These are phyloP conservation scores for Lasiodiplodia sp. DNA, from an alignment of 2,329 filamentous ascomycete genomes.

Conservation along the genomic window DNA sequence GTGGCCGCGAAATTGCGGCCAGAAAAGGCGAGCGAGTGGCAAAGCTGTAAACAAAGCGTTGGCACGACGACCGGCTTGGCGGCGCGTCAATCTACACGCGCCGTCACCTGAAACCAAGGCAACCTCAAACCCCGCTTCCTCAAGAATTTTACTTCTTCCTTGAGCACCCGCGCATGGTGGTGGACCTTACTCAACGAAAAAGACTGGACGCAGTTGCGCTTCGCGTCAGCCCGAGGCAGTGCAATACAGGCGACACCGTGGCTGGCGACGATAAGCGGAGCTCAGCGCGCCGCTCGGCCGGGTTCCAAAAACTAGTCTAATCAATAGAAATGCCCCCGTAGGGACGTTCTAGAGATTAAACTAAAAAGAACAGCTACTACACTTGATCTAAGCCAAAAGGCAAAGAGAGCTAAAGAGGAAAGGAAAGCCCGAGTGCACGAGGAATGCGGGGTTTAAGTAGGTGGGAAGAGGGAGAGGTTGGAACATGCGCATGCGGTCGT, in stretches of 20 bases:
- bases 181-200: neutral
- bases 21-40: neutral
- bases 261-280: neutral
- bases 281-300: neutral
- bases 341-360: neutral
- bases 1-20: neutral
- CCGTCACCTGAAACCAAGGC: no score
- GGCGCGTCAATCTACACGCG: neutral
- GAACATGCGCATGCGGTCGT: neutral
- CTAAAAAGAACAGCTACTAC: neutral
- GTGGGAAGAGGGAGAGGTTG: neutral
- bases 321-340: neutral
- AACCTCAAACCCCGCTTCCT: no score
- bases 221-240: neutral
- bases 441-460: neutral
- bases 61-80: slow-evolving; percentile 13
- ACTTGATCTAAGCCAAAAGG: slow-evolving; percentile 9
- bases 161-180: neutral
- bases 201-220: no score
- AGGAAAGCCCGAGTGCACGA: neutral
- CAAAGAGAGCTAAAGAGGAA: slow-evolving; percentile 3
- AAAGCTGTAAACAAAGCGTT: slow-evolving; percentile 5
- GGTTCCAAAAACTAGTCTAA: neutral
- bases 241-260: no score
- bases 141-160: neutral